A percentile compares a stretch with the other conserved stretches of the same genome.
Conservation (phyloP, 306 rosid genomes). For the Astragalus membranaceus region DNA sequence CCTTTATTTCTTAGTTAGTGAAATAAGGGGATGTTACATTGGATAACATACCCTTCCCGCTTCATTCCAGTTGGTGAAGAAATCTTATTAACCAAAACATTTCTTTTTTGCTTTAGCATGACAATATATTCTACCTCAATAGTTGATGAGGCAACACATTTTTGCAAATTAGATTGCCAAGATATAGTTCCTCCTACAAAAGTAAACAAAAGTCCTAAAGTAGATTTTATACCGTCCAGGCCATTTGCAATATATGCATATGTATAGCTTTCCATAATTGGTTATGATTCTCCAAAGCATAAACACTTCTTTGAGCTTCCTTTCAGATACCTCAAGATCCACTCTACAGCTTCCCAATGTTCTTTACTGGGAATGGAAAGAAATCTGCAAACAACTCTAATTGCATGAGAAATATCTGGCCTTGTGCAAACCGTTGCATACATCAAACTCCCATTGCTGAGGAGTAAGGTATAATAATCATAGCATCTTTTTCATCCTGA, state of each 20-base stretch:
- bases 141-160: neutral
- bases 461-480: neutral
- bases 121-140: neutral
- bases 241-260: neutral
- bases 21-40: no score
- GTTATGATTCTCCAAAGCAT: neutral
- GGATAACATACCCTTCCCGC: no score
- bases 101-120: neutral
- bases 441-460: neutral
- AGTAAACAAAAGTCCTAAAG: neutral
- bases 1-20: no score
- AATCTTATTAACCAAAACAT: neutral
- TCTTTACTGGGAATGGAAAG: no score
- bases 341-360: no score
- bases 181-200: neutral
- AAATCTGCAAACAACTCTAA: neutral
- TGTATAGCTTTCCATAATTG: neutral
- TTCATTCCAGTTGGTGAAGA: no score
- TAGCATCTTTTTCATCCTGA: neutral
- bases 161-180: neutral
- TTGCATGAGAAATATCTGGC: neutral
- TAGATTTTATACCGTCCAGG: neutral
- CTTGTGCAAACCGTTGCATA: neutral
- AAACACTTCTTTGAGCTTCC: neutral
- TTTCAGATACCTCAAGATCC: neutral